Base-by-base conservation (phyloP, 2,329 filamentous ascomycete species). In the Arthrinium puccinioides region DNA sequence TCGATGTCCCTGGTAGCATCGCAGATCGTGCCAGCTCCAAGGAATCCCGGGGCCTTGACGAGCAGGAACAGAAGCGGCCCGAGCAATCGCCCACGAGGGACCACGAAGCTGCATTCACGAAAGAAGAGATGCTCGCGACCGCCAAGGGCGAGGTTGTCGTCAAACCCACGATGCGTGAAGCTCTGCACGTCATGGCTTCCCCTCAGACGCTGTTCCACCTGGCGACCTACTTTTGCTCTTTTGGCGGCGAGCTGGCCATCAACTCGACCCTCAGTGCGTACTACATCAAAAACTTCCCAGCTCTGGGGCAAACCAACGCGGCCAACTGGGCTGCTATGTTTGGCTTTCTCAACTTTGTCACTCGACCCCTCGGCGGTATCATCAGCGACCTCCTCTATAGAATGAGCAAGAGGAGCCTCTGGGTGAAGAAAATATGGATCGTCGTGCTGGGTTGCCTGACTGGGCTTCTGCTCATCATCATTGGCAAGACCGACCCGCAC, bases 321-420 rank as follows among this genome's bases (percentile, higher is more conserved):
- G 69, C 74, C 44, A 70, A 72, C 56, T 77, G 80, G 71, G 82
- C 82, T 11, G 73, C 83, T 46, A 84, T 85, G 68, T 87, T 86
- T 55, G 84, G 82, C 19, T 79, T 87, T 38, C 70, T 87, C 47
- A 87, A 87, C 64, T 61, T 85, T 37, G 55, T 79, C 37, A 80
- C 76, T 26, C 70, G 84, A 2, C 82, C 84, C 0, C 57, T 81
- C 0, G 82, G 83, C 32, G 83, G 84, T 34, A 63, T 71, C 15
- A 45, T 74, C 16, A 61, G 69, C 8, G 76, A 79, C 49, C 21
- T 66, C 2, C 53, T 76, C 5, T 76, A 74, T 58, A 60, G 42
- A 39, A 42, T 21, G 54, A 51, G 42, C 46, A 59, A 33, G 9
- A 52, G 48, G 42, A 59, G 39, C 46, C 52, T 67, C 30, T 68